phyloP scores from a whole-genome alignment of 441 rosid species.

The Kokia cookei region DNA sequence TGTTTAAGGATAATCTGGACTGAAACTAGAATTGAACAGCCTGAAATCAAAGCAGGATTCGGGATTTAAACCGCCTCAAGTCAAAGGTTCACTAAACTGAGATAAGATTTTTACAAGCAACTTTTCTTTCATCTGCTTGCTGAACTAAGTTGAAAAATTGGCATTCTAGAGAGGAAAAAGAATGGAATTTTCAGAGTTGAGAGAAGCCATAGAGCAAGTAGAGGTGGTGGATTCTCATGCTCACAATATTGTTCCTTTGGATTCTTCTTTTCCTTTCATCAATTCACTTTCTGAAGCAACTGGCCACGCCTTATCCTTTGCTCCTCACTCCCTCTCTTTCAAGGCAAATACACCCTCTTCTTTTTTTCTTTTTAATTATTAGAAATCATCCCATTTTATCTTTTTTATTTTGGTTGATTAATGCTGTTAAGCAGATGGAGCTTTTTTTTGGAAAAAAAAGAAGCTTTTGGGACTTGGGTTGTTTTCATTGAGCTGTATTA shows the following conservation, averaged over 20 bases:
- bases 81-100: too few species aligned
- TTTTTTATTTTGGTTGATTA: neutral
- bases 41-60: too few species aligned
- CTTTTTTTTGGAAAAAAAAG: neutral
- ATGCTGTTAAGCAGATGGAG: neutral
- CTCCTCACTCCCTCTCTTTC: slow-evolving; percentile 70
- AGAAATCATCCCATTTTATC: neutral
- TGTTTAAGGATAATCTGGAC: too few species aligned
- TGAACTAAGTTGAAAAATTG: neutral
- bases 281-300: slow-evolving; percentile 65
- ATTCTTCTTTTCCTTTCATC: slow-evolving; percentile 71
- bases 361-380: neutral
- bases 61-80: too few species aligned
- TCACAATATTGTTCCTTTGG: slow-evolving; percentile 76
- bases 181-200: slow-evolving; percentile 62
- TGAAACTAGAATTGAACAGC: too few species aligned
- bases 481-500: neutral
- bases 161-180: neutral
- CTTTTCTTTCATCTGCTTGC: neutral
- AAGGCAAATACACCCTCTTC: slow-evolving; percentile 34
- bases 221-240: slow-evolving; percentile 77
- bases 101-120: too few species aligned
- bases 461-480: neutral
- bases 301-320: slow-evolving; percentile 65
- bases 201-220: slow-evolving; percentile 46